Conservation (phyloP, 106 monocot species). For the Posidonia australis region DNA sequence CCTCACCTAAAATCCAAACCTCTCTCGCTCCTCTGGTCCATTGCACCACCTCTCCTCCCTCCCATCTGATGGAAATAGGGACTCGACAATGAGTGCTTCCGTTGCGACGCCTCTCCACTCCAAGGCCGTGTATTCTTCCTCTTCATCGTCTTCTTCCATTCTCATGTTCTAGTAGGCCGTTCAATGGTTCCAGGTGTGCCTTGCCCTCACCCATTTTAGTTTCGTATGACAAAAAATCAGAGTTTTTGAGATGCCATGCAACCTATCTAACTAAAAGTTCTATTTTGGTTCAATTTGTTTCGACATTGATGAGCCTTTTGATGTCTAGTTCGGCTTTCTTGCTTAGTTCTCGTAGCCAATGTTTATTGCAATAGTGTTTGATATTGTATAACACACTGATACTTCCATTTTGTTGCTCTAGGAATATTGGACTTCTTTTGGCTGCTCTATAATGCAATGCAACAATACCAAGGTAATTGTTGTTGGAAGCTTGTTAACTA, state of each 20-base stretch:
- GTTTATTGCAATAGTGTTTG: not conserved
- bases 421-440: no score
- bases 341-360: not conserved
- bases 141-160: constrained; percentile 6
- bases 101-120: constrained; percentile 2
- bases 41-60: constrained; percentile 2
- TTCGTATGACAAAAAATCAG: not conserved
- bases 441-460: no score
- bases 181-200: constrained; percentile 87
- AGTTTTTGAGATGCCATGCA: not conserved
- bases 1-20: constrained; percentile 2
- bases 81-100: constrained; percentile 9
- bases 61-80: constrained; percentile 23
- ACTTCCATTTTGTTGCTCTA: no score
- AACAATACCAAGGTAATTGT: no score
- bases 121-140: no score
- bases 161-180: constrained; percentile 90
- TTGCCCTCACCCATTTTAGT: no score
- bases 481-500: not conserved
- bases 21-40: not conserved
- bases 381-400: no score
- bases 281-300: not conserved
- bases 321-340: no score
- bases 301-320: no score
- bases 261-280: not conserved